These are phyloP conservation scores for Apodospora peruviana DNA, from an alignment of 495 filamentous ascomycete species.

Conservation along the genomic window DNA sequence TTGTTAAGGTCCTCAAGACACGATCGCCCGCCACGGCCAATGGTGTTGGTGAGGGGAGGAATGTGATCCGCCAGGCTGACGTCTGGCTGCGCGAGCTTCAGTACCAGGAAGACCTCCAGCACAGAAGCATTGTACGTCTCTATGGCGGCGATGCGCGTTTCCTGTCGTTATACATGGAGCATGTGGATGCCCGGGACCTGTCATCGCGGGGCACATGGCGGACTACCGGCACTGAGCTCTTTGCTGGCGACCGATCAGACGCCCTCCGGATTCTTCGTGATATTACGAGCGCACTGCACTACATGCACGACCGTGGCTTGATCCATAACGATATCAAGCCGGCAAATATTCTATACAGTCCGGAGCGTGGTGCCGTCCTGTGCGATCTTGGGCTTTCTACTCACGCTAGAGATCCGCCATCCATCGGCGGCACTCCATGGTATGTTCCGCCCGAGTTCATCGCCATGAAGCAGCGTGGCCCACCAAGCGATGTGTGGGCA, in stretches of 20 bases:
- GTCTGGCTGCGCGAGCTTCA: constrained; percentile 45
- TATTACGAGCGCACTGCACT: constrained; percentile 38
- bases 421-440: constrained; percentile 44
- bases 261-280: constrained; percentile 41
- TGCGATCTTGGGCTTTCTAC: constrained; percentile 46
- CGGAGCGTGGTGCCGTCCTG: constrained; percentile 43
- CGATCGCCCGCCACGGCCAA: constrained; percentile 23
- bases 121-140: constrained; percentile 42
- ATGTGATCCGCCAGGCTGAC: constrained; percentile 45
- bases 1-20: constrained; percentile 47
- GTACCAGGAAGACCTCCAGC: constrained; percentile 40
- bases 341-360: constrained; percentile 47
- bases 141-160: constrained; percentile 46
- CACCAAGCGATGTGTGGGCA: constrained; percentile 45
- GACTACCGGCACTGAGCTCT: constrained; percentile 29
- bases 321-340: constrained; percentile 50
- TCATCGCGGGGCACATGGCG: constrained; percentile 36
- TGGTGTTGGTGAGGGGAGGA: constrained; percentile 33
- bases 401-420: constrained; percentile 27
- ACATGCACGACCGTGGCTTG: constrained; percentile 38
- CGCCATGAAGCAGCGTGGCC: constrained; percentile 37
- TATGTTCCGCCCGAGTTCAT: constrained; percentile 49
- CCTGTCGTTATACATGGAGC: constrained; percentile 47
- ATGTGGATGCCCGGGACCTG: constrained; percentile 43
- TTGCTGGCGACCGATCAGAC: constrained; percentile 33